Evolutionary conservation across 345 rosid genomes (phyloP).

Genomic region (Carallia pectinifolia): DNA sequence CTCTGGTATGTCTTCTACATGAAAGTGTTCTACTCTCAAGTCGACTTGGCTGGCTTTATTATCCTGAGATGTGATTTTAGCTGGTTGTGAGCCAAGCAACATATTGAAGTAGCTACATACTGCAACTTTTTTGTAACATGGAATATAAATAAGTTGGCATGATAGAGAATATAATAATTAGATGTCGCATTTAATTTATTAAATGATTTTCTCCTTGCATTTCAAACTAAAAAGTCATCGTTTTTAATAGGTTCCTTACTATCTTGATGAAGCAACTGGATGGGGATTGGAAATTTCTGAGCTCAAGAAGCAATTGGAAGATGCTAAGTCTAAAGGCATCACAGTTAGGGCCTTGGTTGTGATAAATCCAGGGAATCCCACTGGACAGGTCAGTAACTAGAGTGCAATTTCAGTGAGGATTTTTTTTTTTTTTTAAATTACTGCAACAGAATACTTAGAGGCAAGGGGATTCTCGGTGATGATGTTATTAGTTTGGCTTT

Average conservation of each 20-base stretch:
- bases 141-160: not conserved
- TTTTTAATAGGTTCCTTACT: constrained; percentile 71
- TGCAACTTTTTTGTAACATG: not conserved
- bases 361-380: constrained; percentile 96
- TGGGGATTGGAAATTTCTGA: constrained; percentile 92
- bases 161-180: not conserved
- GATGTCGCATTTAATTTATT: no score
- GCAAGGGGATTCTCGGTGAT: no score
- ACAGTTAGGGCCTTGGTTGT: constrained; percentile 86
- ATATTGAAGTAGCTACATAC: not conserved
- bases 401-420: not conserved
- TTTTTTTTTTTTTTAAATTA: no score
- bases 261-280: constrained; percentile 87
- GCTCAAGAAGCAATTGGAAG: constrained; percentile 78
- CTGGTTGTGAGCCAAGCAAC: constrained; percentile 1
- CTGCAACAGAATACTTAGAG: no score
- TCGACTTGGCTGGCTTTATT: not conserved
- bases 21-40: not conserved
- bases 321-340: constrained; percentile 71
- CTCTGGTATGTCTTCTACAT: constrained; percentile 52
- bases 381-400: constrained; percentile 64
- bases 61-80: not conserved
- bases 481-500: constrained; percentile 1
- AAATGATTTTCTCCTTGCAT: no score
- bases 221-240: not conserved